Evolutionary conservation across 345 rosid genomes (phyloP).

Genomic region (Iberis pinnata): DNA sequence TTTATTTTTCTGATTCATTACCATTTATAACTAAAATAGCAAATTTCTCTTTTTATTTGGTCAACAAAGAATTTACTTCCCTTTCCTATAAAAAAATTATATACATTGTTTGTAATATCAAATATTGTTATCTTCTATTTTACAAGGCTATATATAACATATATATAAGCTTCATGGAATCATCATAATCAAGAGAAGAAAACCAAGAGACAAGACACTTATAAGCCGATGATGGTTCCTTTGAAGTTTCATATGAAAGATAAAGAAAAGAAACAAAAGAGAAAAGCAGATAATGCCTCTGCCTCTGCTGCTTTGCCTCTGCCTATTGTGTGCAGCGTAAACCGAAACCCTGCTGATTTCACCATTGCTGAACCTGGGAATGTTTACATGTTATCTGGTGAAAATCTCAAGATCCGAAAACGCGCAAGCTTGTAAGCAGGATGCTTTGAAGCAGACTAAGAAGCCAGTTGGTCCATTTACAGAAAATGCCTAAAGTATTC

Average conservation of each 20-base stretch:
- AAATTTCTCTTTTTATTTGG: no score
- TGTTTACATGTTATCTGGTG: conserved; percentile 53
- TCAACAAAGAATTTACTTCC: no score
- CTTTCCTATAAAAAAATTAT: no score
- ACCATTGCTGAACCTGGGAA: conserved; percentile 58
- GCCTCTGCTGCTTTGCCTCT: conserved; percentile 33
- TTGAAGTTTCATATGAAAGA: conserved; percentile 29
- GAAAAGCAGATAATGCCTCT: conserved; percentile 26
- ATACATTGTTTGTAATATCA: no score
- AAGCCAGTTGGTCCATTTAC: conserved; percentile 10
- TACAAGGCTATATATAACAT: no score
- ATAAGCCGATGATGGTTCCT: conserved; percentile 42
- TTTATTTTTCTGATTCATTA: no score
- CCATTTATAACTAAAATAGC: no score
- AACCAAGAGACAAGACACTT: conserved; percentile 38
- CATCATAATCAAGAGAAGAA: conserved; percentile 31
- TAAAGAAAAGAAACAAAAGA: conserved; percentile 35
- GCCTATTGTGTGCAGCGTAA: conserved; percentile 44
- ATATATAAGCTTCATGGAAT: conserved; percentile 36
- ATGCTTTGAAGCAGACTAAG: conserved; percentile 14
- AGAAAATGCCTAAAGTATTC: conserved; percentile 22
- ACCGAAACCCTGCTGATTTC: conserved; percentile 95
- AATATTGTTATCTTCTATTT: no score
- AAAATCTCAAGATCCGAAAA: conserved; percentile 39
- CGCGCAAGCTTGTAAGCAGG: conserved; percentile 21